phyloP scores from a whole-genome alignment of 768 basidiomycete species.

The Mycena floridula region DNA sequence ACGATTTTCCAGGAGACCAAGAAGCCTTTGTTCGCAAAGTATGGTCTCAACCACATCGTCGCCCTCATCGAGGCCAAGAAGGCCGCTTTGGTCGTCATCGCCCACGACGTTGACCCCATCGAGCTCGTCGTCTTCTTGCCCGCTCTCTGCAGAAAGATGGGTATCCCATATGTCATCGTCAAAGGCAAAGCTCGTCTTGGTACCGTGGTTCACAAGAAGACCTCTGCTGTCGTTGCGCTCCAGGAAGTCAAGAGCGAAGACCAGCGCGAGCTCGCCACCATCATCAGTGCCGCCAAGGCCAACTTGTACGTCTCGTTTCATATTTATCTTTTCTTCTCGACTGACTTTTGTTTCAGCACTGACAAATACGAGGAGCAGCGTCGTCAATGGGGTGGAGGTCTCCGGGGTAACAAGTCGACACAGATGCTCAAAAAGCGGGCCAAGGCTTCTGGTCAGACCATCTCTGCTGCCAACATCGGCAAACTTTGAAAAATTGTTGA shows the following conservation, averaged over 20 bases:
- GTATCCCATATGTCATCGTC: conserved; percentile 96
- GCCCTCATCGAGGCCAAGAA: conserved; percentile 97
- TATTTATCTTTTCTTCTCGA: background rate
- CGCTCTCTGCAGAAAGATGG: conserved; percentile 99
- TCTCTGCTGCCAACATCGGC: conserved; percentile 46
- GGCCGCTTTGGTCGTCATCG: conserved; percentile 91
- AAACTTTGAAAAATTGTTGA: conserved; percentile 71
- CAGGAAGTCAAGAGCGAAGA: conserved; percentile 97
- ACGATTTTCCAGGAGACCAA: conserved; percentile 33
- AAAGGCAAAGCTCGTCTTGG: conserved; percentile 98
- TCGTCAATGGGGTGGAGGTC: conserved; percentile 92
- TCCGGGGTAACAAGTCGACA: conserved; percentile 91
- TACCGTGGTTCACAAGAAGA: conserved; percentile 98
- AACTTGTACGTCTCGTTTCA: conserved; percentile 83
- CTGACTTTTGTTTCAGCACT: conserved; percentile 38
- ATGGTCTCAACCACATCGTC: conserved; percentile 95
- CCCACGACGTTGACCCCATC: conserved; percentile 98
- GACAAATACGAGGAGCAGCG: conserved; percentile 93
- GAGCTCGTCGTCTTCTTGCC: conserved; percentile 99
- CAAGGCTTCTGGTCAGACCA: conserved; percentile 76
- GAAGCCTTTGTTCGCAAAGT: conserved; percentile 95
- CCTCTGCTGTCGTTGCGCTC: conserved; percentile 82
- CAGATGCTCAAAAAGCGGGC: conserved; percentile 93
- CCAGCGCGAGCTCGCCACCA: conserved; percentile 84
- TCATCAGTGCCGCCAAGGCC: conserved; percentile 90